Base-by-base conservation (phyloP, 1,284 basidiomycete species). In the Rhodotorula sp. region DNA sequence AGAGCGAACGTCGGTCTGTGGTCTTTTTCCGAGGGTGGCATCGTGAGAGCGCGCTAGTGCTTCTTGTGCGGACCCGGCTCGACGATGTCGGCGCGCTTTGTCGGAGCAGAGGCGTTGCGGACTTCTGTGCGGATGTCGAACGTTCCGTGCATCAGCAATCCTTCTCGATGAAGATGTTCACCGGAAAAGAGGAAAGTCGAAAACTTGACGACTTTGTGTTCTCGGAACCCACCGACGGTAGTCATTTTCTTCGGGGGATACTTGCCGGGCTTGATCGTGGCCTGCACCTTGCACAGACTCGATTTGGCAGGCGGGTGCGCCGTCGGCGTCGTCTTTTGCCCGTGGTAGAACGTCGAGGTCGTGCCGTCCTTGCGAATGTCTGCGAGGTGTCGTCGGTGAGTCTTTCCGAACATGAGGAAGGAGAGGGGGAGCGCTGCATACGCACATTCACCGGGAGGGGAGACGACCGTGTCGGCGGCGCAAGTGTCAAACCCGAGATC, bases 401-500 rank as follows among this genome's bases (percentile, higher is more conserved):
- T 16, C 2, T 15, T 5, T 51, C 26, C 29, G n/a, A n/a, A n/a
- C n/a, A n/a, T n/a, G n/a, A n/a, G n/a, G n/a, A n/a, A n/a, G n/a
- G n/a, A n/a, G n/a, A n/a, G n/a, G n/a, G n/a, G n/a, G n/a, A n/a
- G n/a, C n/a, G n/a, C n/a, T n/a, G n/a, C n/a, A n/a, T n/a, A 18
- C 49, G 34, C 43, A 49, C 61, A 87, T 77, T 81, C 85, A 66
- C 87, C 87, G 86, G 87, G 88, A 2, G 87, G 87, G 29, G 79
- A 72, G 82, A 85, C 85, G 58, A 84, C 79, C 65, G 86, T 82
- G 20, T 81, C 85, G 5, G 83, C 81, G 23, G 67, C 54, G 79
- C 87, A 88, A 59, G 84, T 83, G 75, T 87, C 86, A 77, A 85
- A 87, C 43, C 84, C 84, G 0, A 81, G 62, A 64, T 82, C 79